Base-by-base conservation (phyloP, 176 grass and related monocot species). In the Microstegium vimineum region DNA sequence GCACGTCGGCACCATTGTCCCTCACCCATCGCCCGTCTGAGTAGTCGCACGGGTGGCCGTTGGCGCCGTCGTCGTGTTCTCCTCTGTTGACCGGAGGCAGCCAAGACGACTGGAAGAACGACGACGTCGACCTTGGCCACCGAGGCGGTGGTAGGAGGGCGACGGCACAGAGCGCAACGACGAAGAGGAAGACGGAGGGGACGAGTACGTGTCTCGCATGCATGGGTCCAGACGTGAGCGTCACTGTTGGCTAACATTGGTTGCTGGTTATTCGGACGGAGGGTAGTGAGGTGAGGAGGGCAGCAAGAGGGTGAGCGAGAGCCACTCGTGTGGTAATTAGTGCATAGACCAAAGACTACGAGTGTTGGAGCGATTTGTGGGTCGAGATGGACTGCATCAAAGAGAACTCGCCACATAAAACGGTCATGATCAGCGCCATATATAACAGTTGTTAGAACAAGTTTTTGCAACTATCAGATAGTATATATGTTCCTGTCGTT, bases 1-100 rank as follows among this genome's bases (percentile, higher is more conserved):
- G 52, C 45, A 8, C 3, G 6, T 15, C 23, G 46, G 62, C 34
- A 4, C 12, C 49, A 10, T 23, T 65, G 51, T 86, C 78, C 42
- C 47, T 76, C 54, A 91, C 78, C 91, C 91, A 94, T 88, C 45
- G 69, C 4, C 91, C 91, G 49, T 88, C 81, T 1, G 88, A 82
- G 31, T 83, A 91, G 62, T 88, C 82, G 40, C 88, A 94, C 1
- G 47, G 27, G 23, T 15, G 38, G 5, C 28, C 7, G 10, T 11
- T n/a, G 30, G 40, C 23, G 56, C n/a, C 5, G 38, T 2, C 5
- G 16, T 6, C 17, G 27, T 5, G 32, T 47, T 6, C 56, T 15
- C 7, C 37, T 34, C 63, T 45, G 80, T 9, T 40, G 34, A 28
- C 62, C 15, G 76, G 34, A 40, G 12, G 57, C 3, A 62, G 74